Base-by-base conservation (phyloP, 2,329 filamentous ascomycete genomes). In the Davidsoniella neocaledoniae region DNA sequence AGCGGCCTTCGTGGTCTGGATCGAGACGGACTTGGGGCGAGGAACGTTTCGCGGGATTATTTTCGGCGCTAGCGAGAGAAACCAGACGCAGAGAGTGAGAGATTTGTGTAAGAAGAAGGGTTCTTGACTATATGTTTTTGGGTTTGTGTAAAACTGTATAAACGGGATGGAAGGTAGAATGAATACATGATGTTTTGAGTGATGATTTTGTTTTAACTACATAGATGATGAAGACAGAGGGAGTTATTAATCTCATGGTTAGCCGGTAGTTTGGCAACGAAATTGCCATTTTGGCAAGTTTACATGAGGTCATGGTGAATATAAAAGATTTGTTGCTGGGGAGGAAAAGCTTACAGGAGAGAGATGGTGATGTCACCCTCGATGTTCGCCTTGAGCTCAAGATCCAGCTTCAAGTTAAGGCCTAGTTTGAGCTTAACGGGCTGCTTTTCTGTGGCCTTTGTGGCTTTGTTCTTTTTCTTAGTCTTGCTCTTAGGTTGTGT, bases 361-460 rank as follows among this genome's bases (percentile, higher is more conserved):
- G 75, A 77, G 53, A 86, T 63, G 17, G 81, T 84, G 58, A 87
- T 62, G 65, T 86, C 83, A 56, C 83, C 83, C 57, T 85, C 75
- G 54, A 87, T 83, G 61, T 77, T 80, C 21, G 83, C 83, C 69
- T 86, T 86, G 49, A 87, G 67, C 63, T 86, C 79, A 55, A 87
- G 79, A 64, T 87, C 82, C 45, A 86, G 72, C 58, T 87, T 82
- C 46, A 87, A 64, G 62, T 87, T 86, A 51, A 86, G 67, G 60
- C 86, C 83, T 33, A 86, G 64, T 50, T 77, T 70, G 60, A 88
- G 64, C 62, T 50, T 50, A 14, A 53, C 54, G 3, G 54, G 52
- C 43, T 57, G 48, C 44, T 41, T 45, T 19, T 50, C 48, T 1
- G 17, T 29, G 16, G 14, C 29, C 37, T 50, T 7, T 10, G 47